Evolutionary conservation across 306 rosid genomes (phyloP).

Genomic region (Begonia fuchsioides): DNA sequence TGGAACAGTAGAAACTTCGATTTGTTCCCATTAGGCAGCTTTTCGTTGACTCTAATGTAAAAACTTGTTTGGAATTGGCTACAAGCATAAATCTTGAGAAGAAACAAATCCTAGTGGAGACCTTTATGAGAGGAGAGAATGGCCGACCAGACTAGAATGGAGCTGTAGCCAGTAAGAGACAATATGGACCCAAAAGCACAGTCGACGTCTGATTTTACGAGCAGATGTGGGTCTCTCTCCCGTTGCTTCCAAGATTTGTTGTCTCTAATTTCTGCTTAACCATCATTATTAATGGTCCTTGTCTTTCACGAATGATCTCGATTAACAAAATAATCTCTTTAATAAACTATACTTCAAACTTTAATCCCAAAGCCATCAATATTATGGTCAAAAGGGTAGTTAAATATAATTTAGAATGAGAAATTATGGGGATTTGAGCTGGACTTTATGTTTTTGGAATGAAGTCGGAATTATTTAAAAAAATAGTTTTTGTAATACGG

Average conservation of each 20-base stretch:
- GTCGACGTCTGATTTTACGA: conserved; percentile 13
- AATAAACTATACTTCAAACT: no score
- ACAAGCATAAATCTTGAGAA: background rate
- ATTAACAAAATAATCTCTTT: background rate
- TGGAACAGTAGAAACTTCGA: no score
- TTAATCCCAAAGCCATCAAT: no score
- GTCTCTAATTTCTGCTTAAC: conserved; percentile 21
- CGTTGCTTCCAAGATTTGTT: conserved; percentile 39
- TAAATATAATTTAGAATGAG: background rate
- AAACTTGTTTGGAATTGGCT: no score
- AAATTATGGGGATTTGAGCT: conserved; percentile 10
- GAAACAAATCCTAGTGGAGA: conserved; percentile 9
- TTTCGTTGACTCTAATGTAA: no score
- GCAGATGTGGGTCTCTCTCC: conserved; percentile 40
- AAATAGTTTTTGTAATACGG: background rate
- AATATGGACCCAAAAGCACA: conserved; percentile 35
- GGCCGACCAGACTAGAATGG: conserved; percentile 15
- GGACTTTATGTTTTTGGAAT: conserved; percentile 3
- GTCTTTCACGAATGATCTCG: background rate
- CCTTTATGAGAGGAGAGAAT: background rate
- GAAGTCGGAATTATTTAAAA: conserved; percentile 19
- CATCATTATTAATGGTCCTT: background rate
- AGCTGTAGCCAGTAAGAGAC: conserved; percentile 24
- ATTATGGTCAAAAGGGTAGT: background rate
- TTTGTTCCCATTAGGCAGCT: no score